Evolutionary conservation across 139 green algal genomes (phyloP).

Genomic region (Desmodesmus armatus): DNA sequence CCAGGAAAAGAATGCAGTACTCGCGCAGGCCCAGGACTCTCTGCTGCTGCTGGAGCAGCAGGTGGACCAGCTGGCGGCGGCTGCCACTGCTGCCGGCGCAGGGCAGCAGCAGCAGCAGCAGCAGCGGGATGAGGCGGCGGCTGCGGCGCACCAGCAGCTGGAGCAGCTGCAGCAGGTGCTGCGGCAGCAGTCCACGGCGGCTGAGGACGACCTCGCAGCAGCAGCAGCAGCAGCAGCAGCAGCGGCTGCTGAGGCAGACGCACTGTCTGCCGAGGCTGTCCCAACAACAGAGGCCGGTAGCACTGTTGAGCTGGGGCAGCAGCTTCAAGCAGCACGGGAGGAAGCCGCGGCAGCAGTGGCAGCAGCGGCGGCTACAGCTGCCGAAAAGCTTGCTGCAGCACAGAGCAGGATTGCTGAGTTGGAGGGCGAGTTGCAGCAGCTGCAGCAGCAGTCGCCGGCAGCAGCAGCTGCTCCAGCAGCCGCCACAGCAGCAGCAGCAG

Average conservation of each 20-base stretch:
- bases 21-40: neutral
- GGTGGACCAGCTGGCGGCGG: neutral
- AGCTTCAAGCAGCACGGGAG: neutral
- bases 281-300: constrained; percentile 1
- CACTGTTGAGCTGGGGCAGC: neutral
- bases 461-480: neutral
- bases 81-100: neutral
- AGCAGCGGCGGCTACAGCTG: neutral
- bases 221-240: neutral
- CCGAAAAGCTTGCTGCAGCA: constrained; percentile 9
- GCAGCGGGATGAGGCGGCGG: too few species aligned
- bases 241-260: neutral
- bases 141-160: neutral
- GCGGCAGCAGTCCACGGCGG: neutral
- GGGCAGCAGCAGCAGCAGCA: constrained; percentile 4
- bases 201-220: neutral
- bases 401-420: neutral
- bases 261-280: neutral
- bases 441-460: neutral
- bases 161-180: constrained; percentile 29
- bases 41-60: constrained; percentile 19
- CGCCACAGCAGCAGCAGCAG: too few species aligned
- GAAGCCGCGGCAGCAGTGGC: neutral
- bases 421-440: constrained; percentile 3
- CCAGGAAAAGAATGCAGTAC: neutral